Evolutionary conservation across 2,329 filamentous ascomycete genomes (phyloP).

Genomic region (Trichoderma sp.): DNA sequence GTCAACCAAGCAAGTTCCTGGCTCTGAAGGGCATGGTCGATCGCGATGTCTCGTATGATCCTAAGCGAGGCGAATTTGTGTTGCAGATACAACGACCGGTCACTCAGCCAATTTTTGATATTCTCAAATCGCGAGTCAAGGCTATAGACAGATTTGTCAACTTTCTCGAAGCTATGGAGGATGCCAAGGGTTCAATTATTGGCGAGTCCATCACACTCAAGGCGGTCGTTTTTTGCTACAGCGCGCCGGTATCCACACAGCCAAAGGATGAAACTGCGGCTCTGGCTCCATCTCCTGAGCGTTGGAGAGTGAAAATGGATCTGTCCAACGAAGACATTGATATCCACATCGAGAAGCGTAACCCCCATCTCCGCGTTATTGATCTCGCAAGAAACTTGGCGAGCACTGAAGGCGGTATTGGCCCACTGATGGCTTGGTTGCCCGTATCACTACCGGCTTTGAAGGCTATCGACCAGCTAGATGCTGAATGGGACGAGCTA

Average conservation of each 20-base stretch:
- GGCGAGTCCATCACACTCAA: slow-evolving; percentile 62
- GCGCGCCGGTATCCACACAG: slow-evolving; percentile 32
- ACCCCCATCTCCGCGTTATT: slow-evolving; percentile 67
- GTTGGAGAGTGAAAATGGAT: slow-evolving; percentile 59
- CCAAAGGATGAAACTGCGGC: slow-evolving; percentile 12
- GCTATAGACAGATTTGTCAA: slow-evolving; percentile 70
- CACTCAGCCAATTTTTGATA: slow-evolving; percentile 59
- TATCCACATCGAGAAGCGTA: slow-evolving; percentile 61
- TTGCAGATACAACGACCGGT: slow-evolving; percentile 61
- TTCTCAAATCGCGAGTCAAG: slow-evolving; percentile 62
- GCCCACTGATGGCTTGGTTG: slow-evolving; percentile 56
- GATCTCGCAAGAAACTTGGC: slow-evolving; percentile 61
- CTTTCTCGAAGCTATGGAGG: slow-evolving; percentile 66
- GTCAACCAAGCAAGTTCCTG: slow-evolving; percentile 55
- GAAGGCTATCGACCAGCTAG: slow-evolving; percentile 60
- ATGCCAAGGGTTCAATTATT: slow-evolving; percentile 55
- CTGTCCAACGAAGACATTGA: slow-evolving; percentile 57
- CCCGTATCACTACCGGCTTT: slow-evolving; percentile 66
- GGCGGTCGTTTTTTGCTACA: slow-evolving; percentile 70
- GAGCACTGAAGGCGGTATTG: slow-evolving; percentile 57
- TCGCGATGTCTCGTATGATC: slow-evolving; percentile 63
- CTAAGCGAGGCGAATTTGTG: slow-evolving; percentile 61
- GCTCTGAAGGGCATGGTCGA: slow-evolving; percentile 59
- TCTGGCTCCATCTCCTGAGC: slow-evolving; percentile 27
- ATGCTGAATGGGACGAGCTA: slow-evolving; percentile 53